These are phyloP conservation scores for Penicillium herquei DNA, from an alignment of 495 filamentous ascomycete species.

Conservation along the genomic window DNA sequence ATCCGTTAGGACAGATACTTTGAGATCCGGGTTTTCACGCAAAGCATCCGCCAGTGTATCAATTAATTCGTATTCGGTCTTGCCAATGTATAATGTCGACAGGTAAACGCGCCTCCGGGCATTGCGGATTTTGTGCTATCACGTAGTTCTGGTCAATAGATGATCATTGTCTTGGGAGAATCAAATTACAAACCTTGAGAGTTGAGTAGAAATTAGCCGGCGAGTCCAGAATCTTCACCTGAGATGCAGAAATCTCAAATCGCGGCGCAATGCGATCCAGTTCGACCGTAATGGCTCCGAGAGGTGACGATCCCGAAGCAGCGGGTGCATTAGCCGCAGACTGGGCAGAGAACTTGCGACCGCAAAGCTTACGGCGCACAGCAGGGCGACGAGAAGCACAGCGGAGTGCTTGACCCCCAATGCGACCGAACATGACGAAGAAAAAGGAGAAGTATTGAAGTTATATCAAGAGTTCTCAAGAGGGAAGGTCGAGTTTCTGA, in stretches of 20 bases:
- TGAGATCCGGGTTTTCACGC: conserved; percentile 71
- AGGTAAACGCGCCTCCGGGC: conserved; percentile 82
- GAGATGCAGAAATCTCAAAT: conserved; percentile 79
- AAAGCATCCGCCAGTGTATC: conserved; percentile 75
- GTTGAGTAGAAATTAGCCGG: conserved; percentile 85
- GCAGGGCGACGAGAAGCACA: conserved; percentile 32
- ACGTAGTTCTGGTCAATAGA: conserved; percentile 12
- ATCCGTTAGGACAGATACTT: conserved; percentile 91
- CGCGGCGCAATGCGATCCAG: conserved; percentile 86
- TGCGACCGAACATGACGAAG: conserved; percentile 39
- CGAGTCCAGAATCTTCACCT: conserved; percentile 73
- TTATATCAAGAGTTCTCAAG: neutral
- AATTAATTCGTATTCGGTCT: conserved; percentile 88
- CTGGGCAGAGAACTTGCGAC: conserved; percentile 43
- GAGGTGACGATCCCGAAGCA: conserved; percentile 35
- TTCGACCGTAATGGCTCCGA: conserved; percentile 66
- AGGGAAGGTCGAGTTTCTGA: conserved; percentile 14
- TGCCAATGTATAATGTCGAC: conserved; percentile 94
- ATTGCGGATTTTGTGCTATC: conserved; percentile 73
- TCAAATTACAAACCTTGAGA: conserved; percentile 62
- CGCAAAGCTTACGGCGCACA: conserved; percentile 29
- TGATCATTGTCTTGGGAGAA: neutral
- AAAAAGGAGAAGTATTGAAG: neutral
- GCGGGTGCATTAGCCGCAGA: conserved; percentile 23
- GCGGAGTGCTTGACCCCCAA: conserved; percentile 39